Percentiles rank a stretch among this genome's conserved stretches.
phyloP scores from a whole-genome alignment of 495 filamentous ascomycete species.

The Podospora fimiseda region DNA sequence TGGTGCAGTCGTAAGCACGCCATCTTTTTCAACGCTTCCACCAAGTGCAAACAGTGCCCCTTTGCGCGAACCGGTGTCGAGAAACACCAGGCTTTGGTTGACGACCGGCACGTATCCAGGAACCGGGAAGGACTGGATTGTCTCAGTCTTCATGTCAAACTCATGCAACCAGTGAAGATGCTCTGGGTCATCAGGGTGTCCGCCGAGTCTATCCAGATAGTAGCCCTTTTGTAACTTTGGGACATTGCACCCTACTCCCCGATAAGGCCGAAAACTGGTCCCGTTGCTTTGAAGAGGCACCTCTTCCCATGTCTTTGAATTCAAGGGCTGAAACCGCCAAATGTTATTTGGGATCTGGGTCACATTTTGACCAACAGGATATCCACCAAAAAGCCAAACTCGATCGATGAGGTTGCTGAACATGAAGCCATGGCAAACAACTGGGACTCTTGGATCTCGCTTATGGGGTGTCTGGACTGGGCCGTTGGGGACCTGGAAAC shows the following conservation, averaged over 20 bases:
- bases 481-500: neutral
- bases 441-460: neutral
- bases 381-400: conserved; percentile 4
- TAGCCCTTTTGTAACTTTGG: neutral
- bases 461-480: neutral
- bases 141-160: conserved; percentile 3
- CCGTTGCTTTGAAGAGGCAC: neutral
- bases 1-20: neutral
- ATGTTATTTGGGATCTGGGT: neutral
- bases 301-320: neutral
- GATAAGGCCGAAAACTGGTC: neutral
- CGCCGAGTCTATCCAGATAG: conserved; percentile 3
- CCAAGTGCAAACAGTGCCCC: conserved; percentile 5
- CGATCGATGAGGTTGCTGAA: conserved; percentile 6
- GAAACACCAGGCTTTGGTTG: conserved; percentile 2
- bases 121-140: neutral
- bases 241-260: conserved; percentile 3
- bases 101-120: neutral
- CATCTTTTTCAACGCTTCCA: neutral
- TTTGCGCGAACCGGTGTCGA: neutral
- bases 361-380: neutral
- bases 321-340: neutral
- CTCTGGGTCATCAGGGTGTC: neutral
- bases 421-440: conserved; percentile 4
- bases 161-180: conserved; percentile 5